Evolutionary conservation across 805 yeast genomes (phyloP).

Genomic region (Debaryomyces castellii): DNA sequence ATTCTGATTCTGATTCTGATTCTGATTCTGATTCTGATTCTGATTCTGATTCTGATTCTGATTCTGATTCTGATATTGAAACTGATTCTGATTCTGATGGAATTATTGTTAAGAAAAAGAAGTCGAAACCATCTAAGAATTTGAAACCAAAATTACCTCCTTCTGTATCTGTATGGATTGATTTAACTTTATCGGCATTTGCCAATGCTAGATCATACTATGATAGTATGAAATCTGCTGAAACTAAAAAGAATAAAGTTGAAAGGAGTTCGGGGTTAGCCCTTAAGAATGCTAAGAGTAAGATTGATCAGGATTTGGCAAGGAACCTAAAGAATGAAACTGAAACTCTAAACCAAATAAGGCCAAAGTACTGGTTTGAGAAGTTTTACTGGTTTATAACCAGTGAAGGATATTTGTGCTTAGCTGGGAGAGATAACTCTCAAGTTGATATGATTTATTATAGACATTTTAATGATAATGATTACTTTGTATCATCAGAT

Average conservation of each 20-base stretch:
- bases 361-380: slow-evolving; percentile 88
- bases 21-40: slow-evolving; percentile 37
- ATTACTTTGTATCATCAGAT: slow-evolving; percentile 72
- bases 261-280: slow-evolving; percentile 77
- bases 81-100: slow-evolving; percentile 18
- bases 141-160: slow-evolving; percentile 2
- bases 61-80: slow-evolving; percentile 14
- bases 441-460: slow-evolving; percentile 82
- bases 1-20: slow-evolving; percentile 33
- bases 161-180: slow-evolving; percentile 57
- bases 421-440: slow-evolving; percentile 80
- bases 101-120: slow-evolving; percentile 11
- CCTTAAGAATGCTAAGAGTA: slow-evolving; percentile 76
- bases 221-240: slow-evolving; percentile 71
- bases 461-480: slow-evolving; percentile 72
- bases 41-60: too few species aligned
- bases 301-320: slow-evolving; percentile 70
- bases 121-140: slow-evolving; percentile 7
- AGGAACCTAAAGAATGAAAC: slow-evolving; percentile 55
- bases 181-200: slow-evolving; percentile 70
- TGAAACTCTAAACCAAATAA: slow-evolving; percentile 53
- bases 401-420: slow-evolving; percentile 79
- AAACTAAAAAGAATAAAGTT: slow-evolving; percentile 76
- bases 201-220: slow-evolving; percentile 87
- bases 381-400: slow-evolving; percentile 94